Evolutionary conservation across 1,284 basidiomycete genomes (phyloP), one percentile per base, ranked within the genome.

Genomic region (Takashimella koratensis): DNA sequence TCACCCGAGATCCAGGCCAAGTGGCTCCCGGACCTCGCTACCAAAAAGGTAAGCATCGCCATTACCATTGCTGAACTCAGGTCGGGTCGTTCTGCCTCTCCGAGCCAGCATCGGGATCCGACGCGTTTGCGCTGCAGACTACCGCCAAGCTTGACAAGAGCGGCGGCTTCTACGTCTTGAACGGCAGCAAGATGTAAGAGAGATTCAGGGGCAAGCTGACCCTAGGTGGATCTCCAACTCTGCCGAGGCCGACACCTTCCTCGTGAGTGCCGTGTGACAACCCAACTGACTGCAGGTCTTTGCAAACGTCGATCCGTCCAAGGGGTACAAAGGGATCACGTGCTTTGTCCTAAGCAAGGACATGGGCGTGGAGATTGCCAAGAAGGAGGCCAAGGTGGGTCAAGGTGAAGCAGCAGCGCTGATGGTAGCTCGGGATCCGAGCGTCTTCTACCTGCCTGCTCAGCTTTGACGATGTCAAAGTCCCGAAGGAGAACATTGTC

Each of bases 291-390:
- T 22, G 3, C 43, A 67, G 66, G 88, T 98, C 47, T 98, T 98
- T 63, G 96, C 96, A 53, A 98, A 92, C 65, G 88, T 90, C 43
- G 93, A 98, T 76, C 87, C 91, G 0, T 87, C 84, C 64, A 93
- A 94, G 75, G 95, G 96, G 1, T 98, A 98, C 83, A 98, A 97
- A 78, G 95, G 95, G 36, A 99, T 99, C 76, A 95, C 93, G 20
- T 97, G 94, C 72, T 99, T 99, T 77, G 81, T 94, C 53, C 89
- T 93, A 23, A 93, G 91, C 51, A 96, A 92, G 76, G 90, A 94
- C 60, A 94, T 95, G 90, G 96, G 96, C 16, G 83, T 99, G 61
- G 81, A 97, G 76, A 93, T 98, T 59, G 93, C 93, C 45, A 99
- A 99, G 82, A 98, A 98, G 80, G 95, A 99, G 77, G 86, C 95